phyloP scores from a whole-genome alignment of 2,329 filamentous ascomycete species.

The Penicillium vulpinum region DNA sequence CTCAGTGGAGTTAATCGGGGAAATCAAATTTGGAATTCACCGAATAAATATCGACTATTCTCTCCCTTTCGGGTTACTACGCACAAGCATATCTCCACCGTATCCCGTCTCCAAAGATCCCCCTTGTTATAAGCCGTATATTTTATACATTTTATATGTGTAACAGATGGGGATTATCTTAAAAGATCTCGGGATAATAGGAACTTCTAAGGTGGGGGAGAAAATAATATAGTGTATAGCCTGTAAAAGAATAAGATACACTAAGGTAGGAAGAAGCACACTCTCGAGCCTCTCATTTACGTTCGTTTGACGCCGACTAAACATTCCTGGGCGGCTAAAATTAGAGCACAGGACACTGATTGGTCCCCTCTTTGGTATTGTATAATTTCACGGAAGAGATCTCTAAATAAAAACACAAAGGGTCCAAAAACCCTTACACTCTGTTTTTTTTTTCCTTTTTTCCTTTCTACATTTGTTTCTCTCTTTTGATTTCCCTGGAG shows the following conservation, averaged over 20 bases:
- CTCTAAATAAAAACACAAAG: slow-evolving; percentile 22
- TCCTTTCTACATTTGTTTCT: slow-evolving; percentile 1
- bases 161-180: not conserved
- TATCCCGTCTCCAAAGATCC: slow-evolving; percentile 10
- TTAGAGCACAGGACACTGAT: slow-evolving; percentile 36
- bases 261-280: slow-evolving; percentile 9
- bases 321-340: slow-evolving; percentile 40
- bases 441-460: slow-evolving; percentile 2
- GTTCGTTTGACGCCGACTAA: slow-evolving; percentile 37
- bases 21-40: not conserved
- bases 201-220: too few species aligned
- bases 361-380: slow-evolving; percentile 11
- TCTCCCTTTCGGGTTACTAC: slow-evolving; percentile 4
- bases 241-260: not conserved
- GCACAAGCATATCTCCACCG: slow-evolving; percentile 7
- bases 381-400: slow-evolving; percentile 8
- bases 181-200: too few species aligned
- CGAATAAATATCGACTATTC: not conserved
- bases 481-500: slow-evolving; percentile 38
- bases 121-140: slow-evolving; percentile 9
- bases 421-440: slow-evolving; percentile 10
- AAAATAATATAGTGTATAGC: too few species aligned
- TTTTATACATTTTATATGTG: not conserved
- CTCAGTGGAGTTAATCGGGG: not conserved
- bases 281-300: slow-evolving; percentile 29